Evolutionary conservation across 2,329 filamentous ascomycete genomes (phyloP).

Genomic region (Nakataea oryzae): DNA sequence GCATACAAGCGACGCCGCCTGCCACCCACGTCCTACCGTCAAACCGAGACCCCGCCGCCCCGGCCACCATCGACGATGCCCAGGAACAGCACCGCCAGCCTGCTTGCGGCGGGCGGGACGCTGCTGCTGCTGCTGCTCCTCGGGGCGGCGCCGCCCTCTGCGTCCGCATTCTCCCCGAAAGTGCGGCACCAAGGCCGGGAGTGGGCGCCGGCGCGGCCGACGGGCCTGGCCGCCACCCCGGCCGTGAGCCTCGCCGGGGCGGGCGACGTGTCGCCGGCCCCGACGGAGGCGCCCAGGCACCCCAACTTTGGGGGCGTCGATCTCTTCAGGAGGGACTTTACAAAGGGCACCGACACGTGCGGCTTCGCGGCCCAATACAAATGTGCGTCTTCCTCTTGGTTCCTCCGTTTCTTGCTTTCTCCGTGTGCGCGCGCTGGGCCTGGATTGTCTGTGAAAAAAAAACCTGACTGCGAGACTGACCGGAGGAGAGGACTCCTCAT

Average conservation of each 20-base stretch:
- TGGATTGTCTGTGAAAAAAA: background rate
- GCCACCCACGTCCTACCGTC: background rate
- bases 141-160: background rate
- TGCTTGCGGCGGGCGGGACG: background rate
- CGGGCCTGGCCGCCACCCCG: background rate
- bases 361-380: constrained; percentile 3
- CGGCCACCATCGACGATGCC: background rate
- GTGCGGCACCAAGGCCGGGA: background rate
- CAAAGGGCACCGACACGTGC: constrained; percentile 1
- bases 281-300: background rate
- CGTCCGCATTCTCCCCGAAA: background rate
- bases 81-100: background rate
- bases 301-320: background rate
- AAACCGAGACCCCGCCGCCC: background rate
- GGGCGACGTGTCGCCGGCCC: constrained; percentile 1
- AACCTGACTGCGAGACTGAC: background rate
- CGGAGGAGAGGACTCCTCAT: background rate
- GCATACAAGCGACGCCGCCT: background rate
- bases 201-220: constrained; percentile 1
- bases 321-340: constrained; percentile 1
- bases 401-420: background rate
- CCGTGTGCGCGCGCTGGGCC: too few relatives aligned
- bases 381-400: background rate
- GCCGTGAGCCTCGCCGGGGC: background rate
- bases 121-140: background rate